Evolutionary conservation across 1,284 basidiomycete species (phyloP).

Genomic region (Puccinia polysora): DNA sequence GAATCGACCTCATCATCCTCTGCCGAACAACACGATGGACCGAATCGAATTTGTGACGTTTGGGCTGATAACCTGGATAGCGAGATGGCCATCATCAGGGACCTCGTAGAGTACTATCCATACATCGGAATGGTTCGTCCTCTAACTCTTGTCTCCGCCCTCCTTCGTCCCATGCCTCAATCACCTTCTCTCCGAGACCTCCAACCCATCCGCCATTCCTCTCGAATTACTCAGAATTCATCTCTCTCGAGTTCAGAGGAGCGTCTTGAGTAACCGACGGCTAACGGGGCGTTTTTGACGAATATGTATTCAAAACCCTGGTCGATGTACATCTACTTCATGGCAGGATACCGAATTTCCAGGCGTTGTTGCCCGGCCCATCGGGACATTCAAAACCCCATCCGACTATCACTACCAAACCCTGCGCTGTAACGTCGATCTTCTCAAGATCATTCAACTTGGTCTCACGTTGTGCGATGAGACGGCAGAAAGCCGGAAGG

Average conservation of each 20-base stretch:
- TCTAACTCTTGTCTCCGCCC: background rate
- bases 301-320: too few species aligned
- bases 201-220: background rate
- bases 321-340: background rate
- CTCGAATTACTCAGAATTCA: too few species aligned
- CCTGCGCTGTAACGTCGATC: constrained; percentile 90
- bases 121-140: constrained; percentile 87
- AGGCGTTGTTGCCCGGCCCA: constrained; percentile 93
- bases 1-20: too few species aligned
- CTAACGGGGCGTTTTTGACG: too few species aligned
- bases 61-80: constrained; percentile 89
- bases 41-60: constrained; percentile 60
- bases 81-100: constrained; percentile 82
- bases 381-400: constrained; percentile 91
- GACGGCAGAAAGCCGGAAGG: constrained; percentile 78
- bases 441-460: constrained; percentile 95
- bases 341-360: constrained; percentile 94
- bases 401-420: constrained; percentile 99
- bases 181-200: background rate
- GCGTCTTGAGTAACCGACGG: too few species aligned
- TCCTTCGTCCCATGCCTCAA: background rate
- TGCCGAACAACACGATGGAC: constrained; percentile 3
- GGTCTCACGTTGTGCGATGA: constrained; percentile 92
- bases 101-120: constrained; percentile 81
- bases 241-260: background rate